Evolutionary conservation across 768 basidiomycete genomes (phyloP).

Genomic region (Calocybe gangraenosa): DNA sequence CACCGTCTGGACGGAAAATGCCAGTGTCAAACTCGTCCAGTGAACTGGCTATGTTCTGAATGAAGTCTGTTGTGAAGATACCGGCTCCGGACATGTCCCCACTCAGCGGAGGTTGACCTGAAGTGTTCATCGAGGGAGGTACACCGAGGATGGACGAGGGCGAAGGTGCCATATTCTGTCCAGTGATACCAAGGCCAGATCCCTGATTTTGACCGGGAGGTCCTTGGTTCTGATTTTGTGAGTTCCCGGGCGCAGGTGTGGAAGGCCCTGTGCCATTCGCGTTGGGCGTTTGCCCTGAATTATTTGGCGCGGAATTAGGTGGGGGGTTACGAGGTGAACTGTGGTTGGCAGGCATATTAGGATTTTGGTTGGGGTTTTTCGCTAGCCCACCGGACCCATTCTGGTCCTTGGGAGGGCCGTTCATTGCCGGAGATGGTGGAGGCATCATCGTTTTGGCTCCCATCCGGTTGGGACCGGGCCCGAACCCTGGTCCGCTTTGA

Average conservation of each 20-base stretch:
- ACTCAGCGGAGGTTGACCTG: constrained; percentile 10
- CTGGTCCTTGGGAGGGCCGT: constrained; percentile 24
- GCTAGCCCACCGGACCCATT: constrained; percentile 23
- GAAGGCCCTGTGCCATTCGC: constrained; percentile 25
- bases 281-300: constrained; percentile 19
- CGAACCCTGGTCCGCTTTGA: constrained; percentile 25
- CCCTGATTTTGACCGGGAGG: constrained; percentile 10
- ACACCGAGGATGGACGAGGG: constrained; percentile 23
- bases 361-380: constrained; percentile 27
- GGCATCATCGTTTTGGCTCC: constrained; percentile 43
- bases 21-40: constrained; percentile 38
- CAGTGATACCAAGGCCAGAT: background rate
- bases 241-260: constrained; percentile 22
- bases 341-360: constrained; percentile 25
- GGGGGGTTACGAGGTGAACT: constrained; percentile 40
- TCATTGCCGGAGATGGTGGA: constrained; percentile 47
- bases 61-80: constrained; percentile 38
- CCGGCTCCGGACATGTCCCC: constrained; percentile 5
- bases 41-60: constrained; percentile 35
- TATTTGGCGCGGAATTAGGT: constrained; percentile 1
- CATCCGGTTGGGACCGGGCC: constrained; percentile 25
- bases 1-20: constrained; percentile 41
- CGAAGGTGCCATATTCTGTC: constrained; percentile 23
- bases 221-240: constrained; percentile 16
- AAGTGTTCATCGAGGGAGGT: constrained; percentile 13